Evolutionary conservation across 169 alveolate species (phyloP).

Genomic region (Theileria luwenshuni): DNA sequence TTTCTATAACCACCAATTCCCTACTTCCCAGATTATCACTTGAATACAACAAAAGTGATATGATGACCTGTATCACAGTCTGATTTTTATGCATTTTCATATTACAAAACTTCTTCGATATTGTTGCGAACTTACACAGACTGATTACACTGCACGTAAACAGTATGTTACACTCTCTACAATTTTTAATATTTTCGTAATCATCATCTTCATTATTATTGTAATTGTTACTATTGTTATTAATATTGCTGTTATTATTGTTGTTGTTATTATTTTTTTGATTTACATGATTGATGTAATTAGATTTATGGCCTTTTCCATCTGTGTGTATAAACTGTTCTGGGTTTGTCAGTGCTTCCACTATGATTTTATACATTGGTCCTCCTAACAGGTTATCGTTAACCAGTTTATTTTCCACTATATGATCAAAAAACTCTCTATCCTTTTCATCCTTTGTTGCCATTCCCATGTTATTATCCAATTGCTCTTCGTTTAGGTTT

Average conservation of each 20-base stretch:
- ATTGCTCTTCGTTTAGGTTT: slow-evolving; percentile 21
- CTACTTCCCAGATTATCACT: neutral
- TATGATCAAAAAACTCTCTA: slow-evolving; percentile 52
- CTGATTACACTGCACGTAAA: slow-evolving; percentile 49
- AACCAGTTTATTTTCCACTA: slow-evolving; percentile 49
- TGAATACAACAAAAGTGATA: slow-evolving; percentile 45
- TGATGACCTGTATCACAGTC: slow-evolving; percentile 40
- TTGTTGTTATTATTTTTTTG: neutral
- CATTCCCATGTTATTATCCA: slow-evolving; percentile 58
- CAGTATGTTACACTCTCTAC: slow-evolving; percentile 29
- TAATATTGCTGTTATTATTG: neutral
- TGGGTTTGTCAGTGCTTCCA: slow-evolving; percentile 41
- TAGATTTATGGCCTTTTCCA: neutral
- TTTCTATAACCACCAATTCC: neutral
- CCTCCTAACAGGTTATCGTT: slow-evolving; percentile 66
- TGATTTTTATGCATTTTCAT: slow-evolving; percentile 8
- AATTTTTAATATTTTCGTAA: neutral
- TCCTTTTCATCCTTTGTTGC: slow-evolving; percentile 67
- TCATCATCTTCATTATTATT: neutral
- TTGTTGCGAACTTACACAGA: slow-evolving; percentile 59
- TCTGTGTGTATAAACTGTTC: slow-evolving; percentile 21
- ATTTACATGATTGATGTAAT: slow-evolving; percentile 7
- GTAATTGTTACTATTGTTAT: neutral
- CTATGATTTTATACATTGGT: slow-evolving; percentile 35
- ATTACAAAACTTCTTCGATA: slow-evolving; percentile 58